These are phyloP conservation scores for Protomyces macrosporus DNA, from an alignment of 1,139 yeast species.

Conservation along the genomic window DNA sequence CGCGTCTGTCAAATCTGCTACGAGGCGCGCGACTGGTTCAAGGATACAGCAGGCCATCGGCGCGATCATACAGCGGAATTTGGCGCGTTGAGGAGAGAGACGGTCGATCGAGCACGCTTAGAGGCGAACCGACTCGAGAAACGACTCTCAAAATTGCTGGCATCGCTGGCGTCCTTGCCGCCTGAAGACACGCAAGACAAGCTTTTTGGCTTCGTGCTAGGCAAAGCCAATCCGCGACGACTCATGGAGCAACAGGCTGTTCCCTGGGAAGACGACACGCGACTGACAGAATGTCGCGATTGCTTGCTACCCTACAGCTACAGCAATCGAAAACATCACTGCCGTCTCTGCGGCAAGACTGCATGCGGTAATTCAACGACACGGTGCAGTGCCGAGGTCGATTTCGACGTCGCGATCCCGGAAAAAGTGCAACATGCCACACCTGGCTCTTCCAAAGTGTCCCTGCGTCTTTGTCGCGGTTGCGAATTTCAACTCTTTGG, in stretches of 20 bases:
- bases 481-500: neutral
- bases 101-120: slow-evolving; percentile 31
- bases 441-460: neutral
- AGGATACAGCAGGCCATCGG: slow-evolving; percentile 41
- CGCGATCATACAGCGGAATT: slow-evolving; percentile 51
- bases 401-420: neutral
- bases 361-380: slow-evolving; percentile 65
- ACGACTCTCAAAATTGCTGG: slow-evolving; percentile 51
- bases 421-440: slow-evolving; percentile 1
- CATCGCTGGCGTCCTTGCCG: slow-evolving; percentile 32
- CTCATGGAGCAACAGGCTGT: slow-evolving; percentile 51
- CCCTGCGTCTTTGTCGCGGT: neutral
- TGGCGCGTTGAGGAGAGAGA: slow-evolving; percentile 29
- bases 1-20: slow-evolving; percentile 66
- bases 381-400: slow-evolving; percentile 51
- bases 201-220: slow-evolving; percentile 1
- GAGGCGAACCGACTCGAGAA: slow-evolving; percentile 50
- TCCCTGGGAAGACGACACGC: slow-evolving; percentile 62
- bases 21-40: slow-evolving; percentile 51
- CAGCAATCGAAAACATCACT: slow-evolving; percentile 73
- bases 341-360: slow-evolving; percentile 74
- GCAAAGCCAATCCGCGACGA: slow-evolving; percentile 32
- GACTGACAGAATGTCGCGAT: slow-evolving; percentile 53
- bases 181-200: neutral
- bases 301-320: slow-evolving; percentile 58